Evolutionary conservation across 2,329 filamentous ascomycete species (phyloP).

Genomic region (Ophiostoma quercus): DNA sequence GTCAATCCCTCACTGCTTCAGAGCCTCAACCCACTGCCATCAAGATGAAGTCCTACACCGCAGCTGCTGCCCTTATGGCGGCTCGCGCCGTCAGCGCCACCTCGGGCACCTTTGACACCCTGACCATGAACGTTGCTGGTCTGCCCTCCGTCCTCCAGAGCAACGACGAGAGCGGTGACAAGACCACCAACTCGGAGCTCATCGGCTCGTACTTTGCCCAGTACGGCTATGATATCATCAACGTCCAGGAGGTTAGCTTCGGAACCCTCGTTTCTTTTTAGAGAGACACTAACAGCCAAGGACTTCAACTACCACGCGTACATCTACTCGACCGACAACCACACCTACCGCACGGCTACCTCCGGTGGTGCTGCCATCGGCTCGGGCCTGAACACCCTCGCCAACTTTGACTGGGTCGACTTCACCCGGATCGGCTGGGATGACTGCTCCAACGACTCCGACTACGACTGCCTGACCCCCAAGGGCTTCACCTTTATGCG

Average conservation of each 20-base stretch:
- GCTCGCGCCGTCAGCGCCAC: conserved; percentile 3
- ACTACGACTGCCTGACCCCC: conserved; percentile 59
- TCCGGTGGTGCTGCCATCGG: conserved; percentile 61
- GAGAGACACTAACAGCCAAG: conserved; percentile 22
- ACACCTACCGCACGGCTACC: conserved; percentile 57
- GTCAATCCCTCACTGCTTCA: background rate
- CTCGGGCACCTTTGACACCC: conserved; percentile 41
- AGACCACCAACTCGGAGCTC: conserved; percentile 49
- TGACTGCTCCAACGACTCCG: conserved; percentile 51
- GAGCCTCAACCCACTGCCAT: background rate
- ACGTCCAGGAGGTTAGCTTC: conserved; percentile 54
- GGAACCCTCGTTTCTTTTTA: background rate
- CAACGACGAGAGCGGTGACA: conserved; percentile 59
- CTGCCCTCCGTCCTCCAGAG: conserved; percentile 51
- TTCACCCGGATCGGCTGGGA: conserved; percentile 56
- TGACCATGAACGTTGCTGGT: conserved; percentile 57
- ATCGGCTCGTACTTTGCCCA: conserved; percentile 54
- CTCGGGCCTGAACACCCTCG: conserved; percentile 58
- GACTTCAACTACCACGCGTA: conserved; percentile 64
- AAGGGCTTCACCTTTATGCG: conserved; percentile 68
- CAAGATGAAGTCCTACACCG: conserved; percentile 4
- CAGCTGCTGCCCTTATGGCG: background rate
- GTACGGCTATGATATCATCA: conserved; percentile 56
- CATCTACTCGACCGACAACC: conserved; percentile 56
- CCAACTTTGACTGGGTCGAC: conserved; percentile 53